Evolutionary conservation across 2,329 filamentous ascomycete species (phyloP), one percentile per base, ranked within the genome.

Genomic region (Aspergillus tubingensis): DNA sequence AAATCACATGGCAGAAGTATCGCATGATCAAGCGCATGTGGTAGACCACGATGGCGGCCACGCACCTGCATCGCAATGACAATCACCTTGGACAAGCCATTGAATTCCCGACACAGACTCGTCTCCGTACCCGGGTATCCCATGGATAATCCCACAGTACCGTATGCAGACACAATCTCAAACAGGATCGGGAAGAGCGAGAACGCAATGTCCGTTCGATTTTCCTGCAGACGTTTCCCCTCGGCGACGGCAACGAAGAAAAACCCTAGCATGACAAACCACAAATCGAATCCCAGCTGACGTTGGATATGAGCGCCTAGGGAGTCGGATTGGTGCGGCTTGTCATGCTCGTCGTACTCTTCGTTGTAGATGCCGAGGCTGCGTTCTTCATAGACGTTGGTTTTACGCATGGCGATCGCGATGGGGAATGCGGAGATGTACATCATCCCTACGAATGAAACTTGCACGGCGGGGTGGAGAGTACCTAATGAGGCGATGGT

Each of bases 251-350:
- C 85, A 69, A 98, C 89, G 72, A 97, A 86, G 79, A 98, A 98
- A 69, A 95, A 87, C 1, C 93, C 94, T 17, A 97, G 76, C 73
- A 96, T 96, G 61, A 98, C 89, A 71, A 91, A 98, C 94, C 94
- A 98, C 76, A 98, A 77, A 77, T 98, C 94, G 80, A 97, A 98
- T 30, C 92, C 96, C 25, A 98, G 84, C 76, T 98, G 94, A 47
- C 90, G 87, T 49, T 94, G 90, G 72, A 98, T 83, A 85, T 98
- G 94, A 32, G 90, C 88, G 2, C 91, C 90, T 44, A 97, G 96
- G 54, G 88, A 92, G 49, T 57, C 54, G 2, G 85, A 57, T 87
- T 84, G 49, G 79, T 82, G 23, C 81, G 81, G n/a, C 84, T 81
- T 49, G 41, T 49, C 43, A 17, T 43, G n/a, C 10, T 43, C 41